Evolutionary conservation across 169 alveolate genomes (phyloP).

Genomic region (Eimeria sp.): DNA sequence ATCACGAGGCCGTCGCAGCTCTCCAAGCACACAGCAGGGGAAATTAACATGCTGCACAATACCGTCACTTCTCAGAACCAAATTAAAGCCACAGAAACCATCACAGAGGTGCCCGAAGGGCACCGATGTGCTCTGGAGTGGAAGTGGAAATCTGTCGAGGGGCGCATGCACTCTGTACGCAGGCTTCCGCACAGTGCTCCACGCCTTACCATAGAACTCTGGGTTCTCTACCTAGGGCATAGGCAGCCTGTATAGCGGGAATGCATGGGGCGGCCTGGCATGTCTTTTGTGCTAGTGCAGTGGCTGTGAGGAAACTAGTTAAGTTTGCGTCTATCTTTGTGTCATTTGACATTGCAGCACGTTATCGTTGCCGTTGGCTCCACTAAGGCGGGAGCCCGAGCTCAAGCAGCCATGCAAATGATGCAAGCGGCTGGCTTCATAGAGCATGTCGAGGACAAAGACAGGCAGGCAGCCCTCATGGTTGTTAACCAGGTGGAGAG

Average conservation of each 20-base stretch:
- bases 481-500: slow-evolving; percentile 71
- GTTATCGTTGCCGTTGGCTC: slow-evolving; percentile 70
- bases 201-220: neutral
- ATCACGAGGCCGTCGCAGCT: slow-evolving; percentile 64
- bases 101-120: slow-evolving; percentile 76
- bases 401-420: slow-evolving; percentile 81
- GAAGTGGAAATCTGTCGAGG: slow-evolving; percentile 76
- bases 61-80: slow-evolving; percentile 63
- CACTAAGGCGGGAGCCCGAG: slow-evolving; percentile 80
- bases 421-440: slow-evolving; percentile 80
- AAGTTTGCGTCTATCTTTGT: no score
- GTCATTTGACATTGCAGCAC: slow-evolving; percentile 22
- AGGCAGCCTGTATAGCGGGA: neutral
- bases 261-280: neutral
- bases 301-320: neutral
- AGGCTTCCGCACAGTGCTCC: neutral
- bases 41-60: slow-evolving; percentile 77
- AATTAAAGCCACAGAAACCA: slow-evolving; percentile 74
- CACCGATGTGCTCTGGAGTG: slow-evolving; percentile 77
- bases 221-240: neutral
- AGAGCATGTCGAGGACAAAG: slow-evolving; percentile 71
- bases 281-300: neutral
- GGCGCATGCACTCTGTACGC: slow-evolving; percentile 76
- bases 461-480: slow-evolving; percentile 76
- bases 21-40: slow-evolving; percentile 81